Percentiles rank a stretch among this genome's conserved stretches.
Conservation (phyloP, 208 protist species). For the Acanthamoeba rhysodes region DNA sequence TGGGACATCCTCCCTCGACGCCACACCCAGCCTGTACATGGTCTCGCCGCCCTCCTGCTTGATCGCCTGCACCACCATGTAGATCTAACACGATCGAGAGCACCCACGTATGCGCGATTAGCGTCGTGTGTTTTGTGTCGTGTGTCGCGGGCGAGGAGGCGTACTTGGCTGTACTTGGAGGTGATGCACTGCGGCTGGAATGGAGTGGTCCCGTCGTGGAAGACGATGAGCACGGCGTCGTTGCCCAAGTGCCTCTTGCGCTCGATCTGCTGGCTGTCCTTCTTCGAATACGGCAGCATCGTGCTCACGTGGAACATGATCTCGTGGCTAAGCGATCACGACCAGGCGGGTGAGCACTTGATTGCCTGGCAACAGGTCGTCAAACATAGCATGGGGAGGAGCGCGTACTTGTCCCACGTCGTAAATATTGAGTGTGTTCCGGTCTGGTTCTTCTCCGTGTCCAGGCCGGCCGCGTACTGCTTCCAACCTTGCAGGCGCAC, state of each 20-base stretch:
- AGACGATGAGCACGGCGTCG: conserved; percentile 65
- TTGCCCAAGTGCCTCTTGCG: conserved; percentile 69
- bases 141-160: not conserved
- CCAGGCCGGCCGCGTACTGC: conserved; percentile 70
- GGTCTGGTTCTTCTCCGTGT: conserved; percentile 79
- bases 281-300: conserved; percentile 80
- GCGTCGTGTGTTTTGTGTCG: too few species aligned
- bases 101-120: not conserved
- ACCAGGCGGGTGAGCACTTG: not conserved
- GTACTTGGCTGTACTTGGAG: conserved; percentile 63
- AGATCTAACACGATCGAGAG: not conserved
- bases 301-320: conserved; percentile 85
- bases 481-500: conserved; percentile 74
- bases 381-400: not conserved
- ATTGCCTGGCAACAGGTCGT: not conserved
- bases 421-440: conserved; percentile 81
- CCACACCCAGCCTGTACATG: conserved; percentile 56
- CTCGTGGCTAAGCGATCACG: conserved; percentile 73
- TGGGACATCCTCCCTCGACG: conserved; percentile 63
- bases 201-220: conserved; percentile 54
- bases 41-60: conserved; percentile 45
- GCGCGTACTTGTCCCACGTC: conserved; percentile 23
- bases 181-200: conserved; percentile 69
- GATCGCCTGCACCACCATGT: conserved; percentile 53
- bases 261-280: conserved; percentile 66